Percentiles rank a stretch among this genome's conserved stretches.
Conservation (phyloP, 306 rosid species). For the Pyrus betulifolia region DNA sequence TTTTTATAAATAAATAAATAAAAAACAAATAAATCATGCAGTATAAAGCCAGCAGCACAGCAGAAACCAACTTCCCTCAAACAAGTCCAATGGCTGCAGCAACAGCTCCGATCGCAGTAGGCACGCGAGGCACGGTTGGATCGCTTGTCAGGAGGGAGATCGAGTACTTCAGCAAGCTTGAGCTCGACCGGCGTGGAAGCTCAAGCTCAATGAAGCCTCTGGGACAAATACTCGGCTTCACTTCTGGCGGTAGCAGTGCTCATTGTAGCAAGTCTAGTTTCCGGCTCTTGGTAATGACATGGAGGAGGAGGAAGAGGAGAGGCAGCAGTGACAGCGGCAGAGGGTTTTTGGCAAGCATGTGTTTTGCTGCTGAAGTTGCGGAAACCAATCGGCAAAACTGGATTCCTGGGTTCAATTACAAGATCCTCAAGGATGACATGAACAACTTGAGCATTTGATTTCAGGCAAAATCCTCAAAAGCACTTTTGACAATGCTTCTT, state of each 20-base stretch:
- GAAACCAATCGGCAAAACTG: constrained; percentile 31
- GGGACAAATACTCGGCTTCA: constrained; percentile 22
- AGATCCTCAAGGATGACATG: constrained; percentile 49
- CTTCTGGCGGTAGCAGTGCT: background rate
- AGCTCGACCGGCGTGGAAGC: constrained; percentile 38
- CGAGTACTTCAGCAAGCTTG: constrained; percentile 64
- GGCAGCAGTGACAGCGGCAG: background rate
- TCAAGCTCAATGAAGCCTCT: constrained; percentile 26
- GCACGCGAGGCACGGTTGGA: constrained; percentile 80
- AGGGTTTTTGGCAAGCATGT: constrained; percentile 36
- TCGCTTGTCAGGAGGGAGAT: constrained; percentile 69
- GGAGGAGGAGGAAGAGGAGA: constrained; percentile 62
- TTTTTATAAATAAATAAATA: background rate
- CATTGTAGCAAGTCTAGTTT: constrained; percentile 40
- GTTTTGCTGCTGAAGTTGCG: constrained; percentile 44
- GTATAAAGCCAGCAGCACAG: constrained; percentile 28
- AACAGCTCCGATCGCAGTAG: constrained; percentile 58
- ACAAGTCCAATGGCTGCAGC: constrained; percentile 46
- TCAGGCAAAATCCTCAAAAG: background rate
- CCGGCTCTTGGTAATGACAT: constrained; percentile 45
- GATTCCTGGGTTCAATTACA: constrained; percentile 52
- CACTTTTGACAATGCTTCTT: background rate
- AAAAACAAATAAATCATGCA: constrained; percentile 16
- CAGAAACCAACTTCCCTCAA: constrained; percentile 21
- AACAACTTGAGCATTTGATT: constrained; percentile 28